Evolutionary conservation across 129 eudicot species (phyloP), one percentile per base, ranked within the genome.

Genomic region (Calendula officinalis): DNA sequence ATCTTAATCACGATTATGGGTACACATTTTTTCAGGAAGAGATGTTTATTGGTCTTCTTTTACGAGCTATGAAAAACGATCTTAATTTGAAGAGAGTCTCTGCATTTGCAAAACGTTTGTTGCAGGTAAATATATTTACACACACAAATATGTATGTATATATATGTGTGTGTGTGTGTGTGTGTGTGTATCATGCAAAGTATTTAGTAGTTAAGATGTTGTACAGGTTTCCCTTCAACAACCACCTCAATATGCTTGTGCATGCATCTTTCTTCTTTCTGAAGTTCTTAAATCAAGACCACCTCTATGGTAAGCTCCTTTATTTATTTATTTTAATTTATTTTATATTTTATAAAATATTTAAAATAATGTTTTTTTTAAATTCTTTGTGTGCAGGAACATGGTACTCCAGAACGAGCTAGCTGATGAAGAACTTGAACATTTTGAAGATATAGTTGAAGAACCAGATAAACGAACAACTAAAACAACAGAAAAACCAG

Each of bases 201-300:
- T 33, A 61, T 64, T 72, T 40, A 44, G 57, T 55, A 50, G 41
- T 63, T 39, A 12, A 38, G 8, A 43, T 47, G 22, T 33, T 58
- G 22, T 41, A 56, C 84, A 90, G 99, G 95, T 94, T 60, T 82
- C 97, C 17, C 86, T 94, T 35, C 99, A 94, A 71, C 97, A 86
- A 82, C 95, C 92, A 52, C 91, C 99, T 49, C 99, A 94, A 57
- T 83, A 94, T 82, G 86, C 99, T 13, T 94, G 99, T 70, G 99
- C 87, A 32, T 89, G 94, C 68, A 83, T 94, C 63, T 94, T 89
- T 70, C 89, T 94, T 62, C 97, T 89, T 68, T 94, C 97, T 52
- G 99, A 94, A 84, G 97, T 83, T 62, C 95, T 94, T 50, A 94
- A 94, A 83, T 79, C 97, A 61, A 85, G 87, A 48, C 99, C 99